A percentile compares a stretch with the other conserved stretches of the same genome.
Conservation (phyloP, 495 filamentous ascomycete genomes). For the Penicillium roqueforti region DNA sequence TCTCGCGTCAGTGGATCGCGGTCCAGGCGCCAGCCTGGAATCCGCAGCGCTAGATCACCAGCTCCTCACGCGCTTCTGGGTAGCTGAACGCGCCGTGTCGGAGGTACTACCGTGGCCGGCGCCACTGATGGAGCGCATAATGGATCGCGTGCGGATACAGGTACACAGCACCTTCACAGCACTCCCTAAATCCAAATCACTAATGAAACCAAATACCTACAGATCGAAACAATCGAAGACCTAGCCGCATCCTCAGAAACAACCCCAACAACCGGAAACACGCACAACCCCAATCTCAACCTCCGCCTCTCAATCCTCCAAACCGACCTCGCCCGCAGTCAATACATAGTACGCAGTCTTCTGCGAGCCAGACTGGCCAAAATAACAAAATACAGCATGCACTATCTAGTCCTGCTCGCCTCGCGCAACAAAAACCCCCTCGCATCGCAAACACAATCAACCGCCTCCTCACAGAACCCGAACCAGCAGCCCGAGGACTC, state of each 20-base stretch:
- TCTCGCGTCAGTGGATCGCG: conserved; percentile 70
- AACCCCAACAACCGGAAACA: conserved; percentile 40
- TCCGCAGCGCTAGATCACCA: conserved; percentile 71
- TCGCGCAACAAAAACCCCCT: conserved; percentile 59
- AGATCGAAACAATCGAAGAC: conserved; percentile 71
- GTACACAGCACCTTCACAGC: conserved; percentile 29
- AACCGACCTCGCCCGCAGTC: conserved; percentile 90
- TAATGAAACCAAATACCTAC: background rate
- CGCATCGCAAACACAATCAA: conserved; percentile 42
- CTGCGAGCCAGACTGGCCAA: conserved; percentile 84
- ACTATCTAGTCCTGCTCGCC: conserved; percentile 38
- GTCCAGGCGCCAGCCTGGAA: conserved; percentile 51
- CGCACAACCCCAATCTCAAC: conserved; percentile 81
- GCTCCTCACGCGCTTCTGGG: conserved; percentile 84
- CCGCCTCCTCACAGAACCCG: conserved; percentile 20
- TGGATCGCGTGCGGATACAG: conserved; percentile 66
- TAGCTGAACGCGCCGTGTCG: conserved; percentile 82
- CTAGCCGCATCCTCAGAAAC: conserved; percentile 54
- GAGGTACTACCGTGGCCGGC: conserved; percentile 72
- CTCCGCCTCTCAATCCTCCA: conserved; percentile 92
- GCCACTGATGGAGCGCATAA: conserved; percentile 69
- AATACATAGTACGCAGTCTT: conserved; percentile 82
- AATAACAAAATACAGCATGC: conserved; percentile 43
- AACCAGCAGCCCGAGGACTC: conserved; percentile 32
- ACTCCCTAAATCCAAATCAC: background rate